Percentiles rank a stretch among this genome's conserved stretches.
Evolutionary conservation across 1,139 yeast genomes (phyloP).

Genomic region (Geotrichum citri-aurantii): DNA sequence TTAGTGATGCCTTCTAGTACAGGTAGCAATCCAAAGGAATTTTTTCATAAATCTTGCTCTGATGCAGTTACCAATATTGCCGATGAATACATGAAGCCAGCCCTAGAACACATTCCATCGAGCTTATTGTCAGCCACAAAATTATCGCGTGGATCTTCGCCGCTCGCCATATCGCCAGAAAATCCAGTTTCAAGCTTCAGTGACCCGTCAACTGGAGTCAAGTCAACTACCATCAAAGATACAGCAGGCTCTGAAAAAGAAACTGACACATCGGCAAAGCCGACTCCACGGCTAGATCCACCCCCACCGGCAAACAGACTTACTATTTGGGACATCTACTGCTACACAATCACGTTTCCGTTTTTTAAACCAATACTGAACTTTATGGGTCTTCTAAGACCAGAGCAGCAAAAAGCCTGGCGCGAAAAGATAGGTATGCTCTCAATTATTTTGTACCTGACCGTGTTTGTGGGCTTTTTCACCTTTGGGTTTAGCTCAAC

Average conservation of each 20-base stretch:
- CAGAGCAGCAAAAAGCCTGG: slow-evolving; percentile 84
- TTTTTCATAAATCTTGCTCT: neutral
- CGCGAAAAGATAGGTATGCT: slow-evolving; percentile 80
- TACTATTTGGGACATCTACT: slow-evolving; percentile 70
- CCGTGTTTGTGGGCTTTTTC: slow-evolving; percentile 66
- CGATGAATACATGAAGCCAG: neutral
- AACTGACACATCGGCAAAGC: neutral
- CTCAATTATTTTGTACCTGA: slow-evolving; percentile 60
- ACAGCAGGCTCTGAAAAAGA: neutral
- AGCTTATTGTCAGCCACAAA: neutral
- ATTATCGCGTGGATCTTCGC: neutral
- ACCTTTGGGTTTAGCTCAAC: slow-evolving; percentile 81
- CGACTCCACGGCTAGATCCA: neutral
- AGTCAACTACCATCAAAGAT: neutral
- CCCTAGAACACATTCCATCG: slow-evolving; percentile 1
- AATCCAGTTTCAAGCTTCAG: neutral
- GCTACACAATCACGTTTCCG: slow-evolving; percentile 72
- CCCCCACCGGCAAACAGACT: slow-evolving; percentile 27
- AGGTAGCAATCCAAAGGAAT: slow-evolving; percentile 51
- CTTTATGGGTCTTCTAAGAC: slow-evolving; percentile 61
- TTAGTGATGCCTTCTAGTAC: slow-evolving; percentile 55
- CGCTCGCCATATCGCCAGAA: neutral
- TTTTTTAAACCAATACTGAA: slow-evolving; percentile 78
- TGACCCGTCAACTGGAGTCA: neutral
- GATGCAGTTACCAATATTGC: slow-evolving; percentile 3